Conservation (phyloP, 2,329 filamentous ascomycete genomes). For the Domatiomyces catenatus region DNA sequence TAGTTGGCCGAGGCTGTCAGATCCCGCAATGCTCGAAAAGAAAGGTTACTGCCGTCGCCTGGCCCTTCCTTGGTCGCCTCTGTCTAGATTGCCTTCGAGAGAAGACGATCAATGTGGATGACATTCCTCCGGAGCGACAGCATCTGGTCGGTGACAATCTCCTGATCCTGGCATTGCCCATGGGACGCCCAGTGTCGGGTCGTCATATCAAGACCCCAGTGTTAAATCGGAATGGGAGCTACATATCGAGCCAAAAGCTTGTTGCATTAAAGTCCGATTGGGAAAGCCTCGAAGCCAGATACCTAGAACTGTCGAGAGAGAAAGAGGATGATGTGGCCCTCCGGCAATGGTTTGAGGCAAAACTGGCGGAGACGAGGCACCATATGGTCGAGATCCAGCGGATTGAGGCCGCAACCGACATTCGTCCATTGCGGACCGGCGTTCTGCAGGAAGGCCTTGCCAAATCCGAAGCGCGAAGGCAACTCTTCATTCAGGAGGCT, state of each 20-base stretch:
- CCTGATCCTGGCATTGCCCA: background rate
- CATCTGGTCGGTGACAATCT: background rate
- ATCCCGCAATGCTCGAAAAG: conserved; percentile 9
- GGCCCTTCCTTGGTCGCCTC: conserved; percentile 14
- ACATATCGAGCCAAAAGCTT: background rate
- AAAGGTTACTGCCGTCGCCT: conserved; percentile 12
- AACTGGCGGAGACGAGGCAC: conserved; percentile 5
- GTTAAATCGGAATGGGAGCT: background rate
- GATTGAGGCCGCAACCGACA: background rate
- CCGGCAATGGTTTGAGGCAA: conserved; percentile 4
- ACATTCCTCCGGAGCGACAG: background rate
- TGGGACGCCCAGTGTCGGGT: background rate
- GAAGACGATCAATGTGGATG: conserved; percentile 6
- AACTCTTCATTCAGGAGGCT: conserved; percentile 24
- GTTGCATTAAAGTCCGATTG: conserved; percentile 10
- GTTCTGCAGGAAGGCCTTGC: background rate
- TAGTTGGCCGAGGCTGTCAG: conserved; percentile 15
- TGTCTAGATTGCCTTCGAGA: conserved; percentile 12
- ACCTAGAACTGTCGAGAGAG: background rate
- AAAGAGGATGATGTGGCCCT: conserved; percentile 1
- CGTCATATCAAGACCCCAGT: background rate
- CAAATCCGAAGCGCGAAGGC: conserved; percentile 13
- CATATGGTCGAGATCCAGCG: background rate
- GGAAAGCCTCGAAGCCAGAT: conserved; percentile 4
- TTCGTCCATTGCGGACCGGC: background rate